Conservation (phyloP, 805 yeast genomes). For the Candida sakaeoensis region DNA sequence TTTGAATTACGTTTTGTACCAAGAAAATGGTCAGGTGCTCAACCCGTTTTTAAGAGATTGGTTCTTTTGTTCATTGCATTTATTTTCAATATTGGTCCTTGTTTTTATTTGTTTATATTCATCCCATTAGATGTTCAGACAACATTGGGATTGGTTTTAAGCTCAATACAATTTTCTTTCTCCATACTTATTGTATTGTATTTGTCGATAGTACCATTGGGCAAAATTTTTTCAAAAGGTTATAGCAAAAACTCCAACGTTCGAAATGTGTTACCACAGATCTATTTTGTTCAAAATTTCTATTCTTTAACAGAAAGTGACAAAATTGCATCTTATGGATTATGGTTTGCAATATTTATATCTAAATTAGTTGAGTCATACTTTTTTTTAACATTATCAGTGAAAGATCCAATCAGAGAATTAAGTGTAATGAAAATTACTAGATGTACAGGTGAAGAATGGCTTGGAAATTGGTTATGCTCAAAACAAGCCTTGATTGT, state of each 20-base stretch:
- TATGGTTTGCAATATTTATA: conserved; percentile 65
- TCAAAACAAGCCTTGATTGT: conserved; percentile 54
- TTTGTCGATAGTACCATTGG: conserved; percentile 60
- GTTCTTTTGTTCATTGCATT: conserved; percentile 40
- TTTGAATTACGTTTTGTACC: conserved; percentile 67
- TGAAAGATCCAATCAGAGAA: conserved; percentile 72
- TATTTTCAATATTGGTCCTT: conserved; percentile 46
- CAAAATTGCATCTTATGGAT: conserved; percentile 57
- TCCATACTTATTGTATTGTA: conserved; percentile 53
- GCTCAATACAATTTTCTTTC: conserved; percentile 54
- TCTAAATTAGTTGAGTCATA: conserved; percentile 76
- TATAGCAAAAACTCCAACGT: conserved; percentile 19
- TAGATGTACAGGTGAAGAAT: conserved; percentile 59
- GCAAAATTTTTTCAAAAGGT: conserved; percentile 43
- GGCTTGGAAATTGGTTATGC: conserved; percentile 54
- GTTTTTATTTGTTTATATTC: conserved; percentile 48
- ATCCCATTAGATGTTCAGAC: conserved; percentile 28
- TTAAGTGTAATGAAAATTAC: conserved; percentile 51
- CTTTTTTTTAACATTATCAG: conserved; percentile 68
- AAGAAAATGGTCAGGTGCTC: conserved; percentile 69
- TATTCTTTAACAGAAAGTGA: conserved; percentile 51
- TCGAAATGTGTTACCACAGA: conserved; percentile 49
- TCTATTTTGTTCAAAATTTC: conserved; percentile 58
- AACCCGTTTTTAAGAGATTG: conserved; percentile 50
- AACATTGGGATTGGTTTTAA: conserved; percentile 37